Evolutionary conservation across 257 asterid genomes (phyloP), one percentile per base, ranked within the genome.

Genomic region (Linaria vulgaris): DNA sequence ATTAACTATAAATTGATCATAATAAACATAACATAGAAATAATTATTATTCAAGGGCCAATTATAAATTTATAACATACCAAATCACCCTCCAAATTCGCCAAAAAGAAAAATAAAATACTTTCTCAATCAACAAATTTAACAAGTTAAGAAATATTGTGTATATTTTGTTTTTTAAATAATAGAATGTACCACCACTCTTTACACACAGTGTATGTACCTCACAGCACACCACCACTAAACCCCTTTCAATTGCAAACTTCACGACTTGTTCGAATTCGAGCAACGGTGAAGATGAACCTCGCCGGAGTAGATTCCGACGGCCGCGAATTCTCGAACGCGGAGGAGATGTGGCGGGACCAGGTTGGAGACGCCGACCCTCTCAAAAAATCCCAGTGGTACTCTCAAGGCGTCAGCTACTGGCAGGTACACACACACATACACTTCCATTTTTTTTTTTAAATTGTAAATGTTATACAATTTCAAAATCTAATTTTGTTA

Each of bases 311-410:
- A 57, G 95, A 86, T 69, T 88, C 94, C 16, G 90, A 84, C 11
- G 96, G 96, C 63, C 94, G 95, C 47, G 73, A 63, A 54, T 91
- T 86, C 78, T 75, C 53, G 50, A 91, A 73, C 74, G 85, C 94
- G 47, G 85, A 78, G 39, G 95, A 91, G 81, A 91, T 91, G 96
- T 91, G 98, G 98, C 81, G 81, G 67, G 98, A 84, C 79, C 85
- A 84, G 71, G 82, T 88, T 53, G 96, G 96, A 11, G 78, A 78
- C 66, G 76, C 68, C 23, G 94, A 84, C 66, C 81, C 81, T 43
- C 72, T 73, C 60, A 88, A 84, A 80, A 91, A 86, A 74, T 75
- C 89, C 12, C 78, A 78, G 69, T 91, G 98, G 98, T 88, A 91
- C 76, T 63, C 72, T 17, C 73, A 84, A 50, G 99, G 95, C 64